Evolutionary conservation across 768 basidiomycete genomes (phyloP).

Genomic region (Leccinum boreale): DNA sequence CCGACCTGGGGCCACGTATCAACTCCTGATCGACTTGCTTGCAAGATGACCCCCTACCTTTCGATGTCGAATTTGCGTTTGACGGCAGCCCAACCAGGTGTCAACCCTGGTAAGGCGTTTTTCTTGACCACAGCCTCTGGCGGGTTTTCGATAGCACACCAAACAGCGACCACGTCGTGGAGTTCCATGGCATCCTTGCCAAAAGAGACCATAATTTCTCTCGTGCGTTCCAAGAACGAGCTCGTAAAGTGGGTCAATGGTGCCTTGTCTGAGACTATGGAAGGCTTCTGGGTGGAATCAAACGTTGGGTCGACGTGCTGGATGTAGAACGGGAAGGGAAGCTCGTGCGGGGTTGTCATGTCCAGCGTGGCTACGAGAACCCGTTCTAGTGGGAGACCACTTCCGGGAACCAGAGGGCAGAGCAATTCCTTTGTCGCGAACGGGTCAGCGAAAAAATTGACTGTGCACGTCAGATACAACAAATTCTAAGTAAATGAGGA

Average conservation of each 20-base stretch:
- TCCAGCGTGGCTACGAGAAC: conserved; percentile 76
- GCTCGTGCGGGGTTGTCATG: conserved; percentile 74
- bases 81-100: conserved; percentile 53
- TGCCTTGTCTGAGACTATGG: conserved; percentile 43
- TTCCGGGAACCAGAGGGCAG: conserved; percentile 35
- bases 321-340: conserved; percentile 67
- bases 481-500: neutral
- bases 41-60: conserved; percentile 40
- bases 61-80: conserved; percentile 65
- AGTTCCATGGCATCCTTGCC: conserved; percentile 87
- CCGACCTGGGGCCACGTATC: conserved; percentile 41
- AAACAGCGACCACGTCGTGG: conserved; percentile 87
- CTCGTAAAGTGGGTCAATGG: conserved; percentile 77
- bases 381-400: conserved; percentile 58
- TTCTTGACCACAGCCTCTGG: conserved; percentile 36
- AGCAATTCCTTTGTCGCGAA: conserved; percentile 75
- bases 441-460: conserved; percentile 87
- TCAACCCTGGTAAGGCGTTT: conserved; percentile 27
- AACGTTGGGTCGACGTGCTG: conserved; percentile 61
- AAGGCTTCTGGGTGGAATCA: conserved; percentile 46
- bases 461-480: conserved; percentile 34
- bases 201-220: conserved; percentile 73
- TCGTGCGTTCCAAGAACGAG: conserved; percentile 69
- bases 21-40: neutral
- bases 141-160: conserved; percentile 78